These are phyloP conservation scores for Leishmania arabica DNA, from an alignment of 208 protist genomes.

Conservation along the genomic window DNA sequence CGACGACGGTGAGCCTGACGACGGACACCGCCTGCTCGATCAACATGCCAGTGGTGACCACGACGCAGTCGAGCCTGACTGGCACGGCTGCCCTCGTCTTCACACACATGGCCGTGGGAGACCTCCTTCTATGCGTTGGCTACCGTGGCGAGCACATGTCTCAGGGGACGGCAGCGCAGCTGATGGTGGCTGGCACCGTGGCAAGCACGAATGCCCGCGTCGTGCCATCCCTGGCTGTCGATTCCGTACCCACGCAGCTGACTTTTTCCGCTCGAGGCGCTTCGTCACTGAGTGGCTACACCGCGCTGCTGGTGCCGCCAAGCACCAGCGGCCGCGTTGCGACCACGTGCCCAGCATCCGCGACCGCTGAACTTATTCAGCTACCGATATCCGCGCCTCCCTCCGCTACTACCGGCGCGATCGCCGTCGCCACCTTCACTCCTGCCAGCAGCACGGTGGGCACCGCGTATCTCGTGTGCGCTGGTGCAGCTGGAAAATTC, in stretches of 20 bases:
- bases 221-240: conserved; percentile 41
- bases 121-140: conserved; percentile 53
- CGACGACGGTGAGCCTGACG: conserved; percentile 34
- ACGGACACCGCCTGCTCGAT: conserved; percentile 20
- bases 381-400: conserved; percentile 12
- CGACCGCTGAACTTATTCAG: conserved; percentile 14
- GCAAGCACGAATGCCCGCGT: conserved; percentile 12
- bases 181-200: conserved; percentile 31
- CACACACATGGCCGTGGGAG: conserved; percentile 9
- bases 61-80: conserved; percentile 32
- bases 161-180: conserved; percentile 21
- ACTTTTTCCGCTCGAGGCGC: conserved; percentile 47
- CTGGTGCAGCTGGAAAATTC: conserved; percentile 24
- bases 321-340: not conserved
- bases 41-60: conserved; percentile 23
- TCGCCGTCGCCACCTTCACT: conserved; percentile 35
- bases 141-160: conserved; percentile 44
- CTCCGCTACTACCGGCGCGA: not conserved
- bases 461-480: conserved; percentile 38
- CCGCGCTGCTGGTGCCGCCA: conserved; percentile 20
- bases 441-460: conserved; percentile 15
- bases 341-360: conserved; percentile 14
- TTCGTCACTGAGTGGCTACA: conserved; percentile 28
- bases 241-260: conserved; percentile 30
- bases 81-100: conserved; percentile 34